phyloP scores from a whole-genome alignment of 495 filamentous ascomycete genomes.

The Podospora fimiseda region DNA sequence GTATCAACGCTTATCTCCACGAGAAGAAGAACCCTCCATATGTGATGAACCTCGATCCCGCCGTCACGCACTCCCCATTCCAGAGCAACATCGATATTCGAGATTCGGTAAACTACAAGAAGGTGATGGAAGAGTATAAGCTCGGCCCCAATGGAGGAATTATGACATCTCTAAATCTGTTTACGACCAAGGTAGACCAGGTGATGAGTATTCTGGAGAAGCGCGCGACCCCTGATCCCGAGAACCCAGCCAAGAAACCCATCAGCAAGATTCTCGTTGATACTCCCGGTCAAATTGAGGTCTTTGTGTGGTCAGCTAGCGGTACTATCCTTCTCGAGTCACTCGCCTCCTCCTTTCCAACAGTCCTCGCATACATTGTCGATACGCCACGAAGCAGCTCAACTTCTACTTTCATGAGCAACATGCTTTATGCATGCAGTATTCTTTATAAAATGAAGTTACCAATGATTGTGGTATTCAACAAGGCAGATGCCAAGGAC shows the following conservation, averaged over 20 bases:
- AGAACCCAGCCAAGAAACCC: constrained; percentile 52
- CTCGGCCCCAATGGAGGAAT: constrained; percentile 98
- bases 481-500: constrained; percentile 93
- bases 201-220: constrained; percentile 86
- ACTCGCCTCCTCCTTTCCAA: constrained; percentile 87
- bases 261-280: constrained; percentile 87
- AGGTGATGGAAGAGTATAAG: constrained; percentile 99
- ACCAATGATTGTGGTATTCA: constrained; percentile 97
- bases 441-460: constrained; percentile 98
- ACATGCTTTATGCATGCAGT: constrained; percentile 98
- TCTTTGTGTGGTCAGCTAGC: constrained; percentile 94
- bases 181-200: constrained; percentile 96
- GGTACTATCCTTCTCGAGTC: constrained; percentile 91
- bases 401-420: constrained; percentile 96
- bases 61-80: constrained; percentile 92
- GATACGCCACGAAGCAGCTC: constrained; percentile 90
- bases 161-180: constrained; percentile 89
- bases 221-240: constrained; percentile 60
- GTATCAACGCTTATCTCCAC: constrained; percentile 88
- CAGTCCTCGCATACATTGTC: constrained; percentile 93
- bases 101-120: constrained; percentile 97
- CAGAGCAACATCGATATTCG: constrained; percentile 98
- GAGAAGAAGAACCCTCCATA: constrained; percentile 69
- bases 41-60: constrained; percentile 95
- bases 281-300: constrained; percentile 96